Conservation (phyloP, 345 rosid genomes). For the Hibiscus mutabilis region DNA sequence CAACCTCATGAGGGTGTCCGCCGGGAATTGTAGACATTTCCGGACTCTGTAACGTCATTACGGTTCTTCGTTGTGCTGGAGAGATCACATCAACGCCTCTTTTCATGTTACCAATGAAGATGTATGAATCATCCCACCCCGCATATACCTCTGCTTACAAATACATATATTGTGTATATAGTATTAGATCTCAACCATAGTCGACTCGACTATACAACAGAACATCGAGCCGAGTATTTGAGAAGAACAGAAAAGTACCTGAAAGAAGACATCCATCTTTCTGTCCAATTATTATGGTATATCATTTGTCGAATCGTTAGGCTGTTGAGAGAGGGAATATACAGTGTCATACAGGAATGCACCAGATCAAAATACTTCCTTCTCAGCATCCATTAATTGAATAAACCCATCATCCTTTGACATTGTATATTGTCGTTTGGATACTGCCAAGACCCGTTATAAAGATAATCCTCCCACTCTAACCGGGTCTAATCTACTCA, state of each 20-base stretch:
- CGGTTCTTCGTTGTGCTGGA: conserved; percentile 18
- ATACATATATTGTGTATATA: not conserved
- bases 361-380: conserved; percentile 59
- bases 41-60: too few relatives aligned
- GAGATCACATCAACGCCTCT: conserved; percentile 67
- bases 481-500: too few relatives aligned
- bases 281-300: conserved; percentile 53
- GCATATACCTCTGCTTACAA: conserved; percentile 49
- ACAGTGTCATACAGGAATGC: conserved; percentile 40
- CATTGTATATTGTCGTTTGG: too few relatives aligned
- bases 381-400: conserved; percentile 68
- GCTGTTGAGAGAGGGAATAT: conserved; percentile 54
- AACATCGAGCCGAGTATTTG: not conserved
- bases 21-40: too few relatives aligned
- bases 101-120: conserved; percentile 48
- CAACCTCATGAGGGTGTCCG: too few relatives aligned
- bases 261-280: conserved; percentile 48
- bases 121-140: conserved; percentile 99
- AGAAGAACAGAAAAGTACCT: not conserved
- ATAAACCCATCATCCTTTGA: conserved; percentile 70
- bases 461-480: too few relatives aligned
- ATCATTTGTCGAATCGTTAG: conserved; percentile 39
- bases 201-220: not conserved
- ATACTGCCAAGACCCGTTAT: too few relatives aligned
- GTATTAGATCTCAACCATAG: too few relatives aligned